These are phyloP conservation scores for Pyrenochaeta sp. DNA, from an alignment of 2,329 filamentous ascomycete species.

Conservation along the genomic window DNA sequence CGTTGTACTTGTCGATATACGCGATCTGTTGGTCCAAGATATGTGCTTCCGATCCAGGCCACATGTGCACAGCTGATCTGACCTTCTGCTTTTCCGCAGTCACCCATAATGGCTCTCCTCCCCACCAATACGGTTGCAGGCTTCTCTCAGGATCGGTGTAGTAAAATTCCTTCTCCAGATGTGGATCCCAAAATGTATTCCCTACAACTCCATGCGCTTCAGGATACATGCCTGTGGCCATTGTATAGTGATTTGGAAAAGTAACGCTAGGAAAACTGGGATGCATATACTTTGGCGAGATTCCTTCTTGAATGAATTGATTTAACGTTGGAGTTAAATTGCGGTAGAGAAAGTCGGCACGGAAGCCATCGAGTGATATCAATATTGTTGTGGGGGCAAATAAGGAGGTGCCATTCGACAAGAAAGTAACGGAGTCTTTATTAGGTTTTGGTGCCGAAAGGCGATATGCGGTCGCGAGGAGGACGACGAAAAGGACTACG, in stretches of 20 bases:
- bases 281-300: constrained; percentile 90
- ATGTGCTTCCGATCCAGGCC: constrained; percentile 93
- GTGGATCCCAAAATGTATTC: constrained; percentile 93
- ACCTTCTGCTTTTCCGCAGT: constrained; percentile 86
- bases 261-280: constrained; percentile 96
- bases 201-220: constrained; percentile 93
- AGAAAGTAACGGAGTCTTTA: constrained; percentile 43
- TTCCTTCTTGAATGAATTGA: constrained; percentile 78
- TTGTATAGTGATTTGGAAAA: constrained; percentile 92
- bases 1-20: constrained; percentile 85
- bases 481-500: constrained; percentile 60
- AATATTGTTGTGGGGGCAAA: constrained; percentile 93
- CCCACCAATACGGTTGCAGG: constrained; percentile 92
- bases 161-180: constrained; percentile 78
- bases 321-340: constrained; percentile 83
- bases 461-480: constrained; percentile 64
- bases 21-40: constrained; percentile 77
- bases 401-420: constrained; percentile 82
- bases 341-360: constrained; percentile 88
- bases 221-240: constrained; percentile 90
- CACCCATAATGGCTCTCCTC: constrained; percentile 90
- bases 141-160: constrained; percentile 81
- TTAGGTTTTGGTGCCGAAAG: constrained; percentile 51
- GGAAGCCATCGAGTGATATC: constrained; percentile 93
- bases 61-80: constrained; percentile 91